Percentiles rank a stretch among this genome's conserved stretches.
Evolutionary conservation across 1,284 basidiomycete genomes (phyloP).

Genomic region (Tilletiaria anomala): DNA sequence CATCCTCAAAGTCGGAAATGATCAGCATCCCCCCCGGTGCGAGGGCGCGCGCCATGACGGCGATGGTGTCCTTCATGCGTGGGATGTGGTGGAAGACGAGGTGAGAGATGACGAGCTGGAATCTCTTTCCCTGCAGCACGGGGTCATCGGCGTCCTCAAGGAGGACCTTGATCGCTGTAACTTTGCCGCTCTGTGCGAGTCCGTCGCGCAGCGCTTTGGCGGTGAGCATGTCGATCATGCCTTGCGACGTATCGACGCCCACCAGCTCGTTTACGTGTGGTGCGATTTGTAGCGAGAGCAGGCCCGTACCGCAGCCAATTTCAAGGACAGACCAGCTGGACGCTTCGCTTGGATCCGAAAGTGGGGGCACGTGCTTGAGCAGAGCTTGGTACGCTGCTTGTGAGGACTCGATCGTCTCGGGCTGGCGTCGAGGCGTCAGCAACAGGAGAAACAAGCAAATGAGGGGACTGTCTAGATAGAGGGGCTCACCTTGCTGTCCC

Average conservation of each 20-base stretch:
- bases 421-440: too few species aligned
- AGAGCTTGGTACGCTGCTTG: too few species aligned
- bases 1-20: slow-evolving; percentile 12
- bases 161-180: slow-evolving; percentile 8
- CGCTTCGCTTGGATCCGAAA: too few species aligned
- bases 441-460: too few species aligned
- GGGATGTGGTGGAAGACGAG: slow-evolving; percentile 18
- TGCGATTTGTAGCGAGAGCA: slow-evolving; percentile 10
- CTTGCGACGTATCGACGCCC: slow-evolving; percentile 10
- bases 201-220: slow-evolving; percentile 6
- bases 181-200: too few species aligned
- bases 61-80: slow-evolving; percentile 7
- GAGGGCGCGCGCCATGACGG: slow-evolving; percentile 8
- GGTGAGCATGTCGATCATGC: slow-evolving; percentile 14
- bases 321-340: slow-evolving; percentile 6
- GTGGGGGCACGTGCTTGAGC: too few species aligned
- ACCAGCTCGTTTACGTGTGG: slow-evolving; percentile 5
- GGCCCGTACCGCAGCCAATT: slow-evolving; percentile 14
- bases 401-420: too few species aligned
- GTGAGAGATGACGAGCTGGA: slow-evolving; percentile 11
- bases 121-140: slow-evolving; percentile 5
- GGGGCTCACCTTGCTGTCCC: too few species aligned
- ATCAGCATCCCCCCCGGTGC: slow-evolving; percentile 3
- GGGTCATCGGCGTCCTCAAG: slow-evolving; percentile 11
- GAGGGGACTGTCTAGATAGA: too few species aligned